phyloP scores from a whole-genome alignment of 1,284 basidiomycete genomes.

The Marasmius fiardii region DNA sequence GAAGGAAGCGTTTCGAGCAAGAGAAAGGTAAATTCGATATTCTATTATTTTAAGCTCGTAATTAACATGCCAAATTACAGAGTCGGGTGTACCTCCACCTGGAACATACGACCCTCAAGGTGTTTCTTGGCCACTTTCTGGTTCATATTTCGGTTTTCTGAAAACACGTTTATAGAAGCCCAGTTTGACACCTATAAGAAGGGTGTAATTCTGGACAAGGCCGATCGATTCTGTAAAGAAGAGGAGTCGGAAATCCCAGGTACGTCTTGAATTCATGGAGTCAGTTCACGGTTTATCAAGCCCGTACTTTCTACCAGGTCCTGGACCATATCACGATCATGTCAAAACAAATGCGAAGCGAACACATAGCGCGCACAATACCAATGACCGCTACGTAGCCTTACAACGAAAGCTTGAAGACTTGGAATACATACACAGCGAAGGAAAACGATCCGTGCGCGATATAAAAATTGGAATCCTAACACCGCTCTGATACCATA shows the following conservation, averaged over 20 bases:
- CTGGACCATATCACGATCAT: slow-evolving; percentile 30
- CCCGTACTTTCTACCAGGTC: slow-evolving; percentile 25
- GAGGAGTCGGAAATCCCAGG: slow-evolving; percentile 39
- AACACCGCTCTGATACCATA: slow-evolving; percentile 1
- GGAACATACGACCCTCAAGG: slow-evolving; percentile 2
- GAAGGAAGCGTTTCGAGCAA: neutral
- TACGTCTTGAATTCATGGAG: slow-evolving; percentile 19
- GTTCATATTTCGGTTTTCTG: neutral
- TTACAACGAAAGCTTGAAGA: slow-evolving; percentile 68
- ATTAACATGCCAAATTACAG: neutral
- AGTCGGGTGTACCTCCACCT: slow-evolving; percentile 3
- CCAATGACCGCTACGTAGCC: slow-evolving; percentile 43
- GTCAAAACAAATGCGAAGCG: neutral
- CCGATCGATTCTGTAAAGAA: slow-evolving; percentile 45
- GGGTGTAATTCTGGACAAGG: slow-evolving; percentile 53
- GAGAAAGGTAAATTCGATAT: neutral
- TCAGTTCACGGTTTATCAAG: too few species aligned
- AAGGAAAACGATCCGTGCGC: slow-evolving; percentile 65
- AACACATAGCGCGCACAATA: slow-evolving; percentile 14
- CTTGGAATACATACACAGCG: slow-evolving; percentile 58
- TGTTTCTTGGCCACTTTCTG: neutral
- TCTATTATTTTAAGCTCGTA: neutral
- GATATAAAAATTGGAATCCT: neutral
- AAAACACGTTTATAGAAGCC: slow-evolving; percentile 27
- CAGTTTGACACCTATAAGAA: slow-evolving; percentile 49